Percentiles rank a stretch among this genome's conserved stretches.
phyloP scores from a whole-genome alignment of 495 filamentous ascomycete species.

The Alectoria sarmentosa region DNA sequence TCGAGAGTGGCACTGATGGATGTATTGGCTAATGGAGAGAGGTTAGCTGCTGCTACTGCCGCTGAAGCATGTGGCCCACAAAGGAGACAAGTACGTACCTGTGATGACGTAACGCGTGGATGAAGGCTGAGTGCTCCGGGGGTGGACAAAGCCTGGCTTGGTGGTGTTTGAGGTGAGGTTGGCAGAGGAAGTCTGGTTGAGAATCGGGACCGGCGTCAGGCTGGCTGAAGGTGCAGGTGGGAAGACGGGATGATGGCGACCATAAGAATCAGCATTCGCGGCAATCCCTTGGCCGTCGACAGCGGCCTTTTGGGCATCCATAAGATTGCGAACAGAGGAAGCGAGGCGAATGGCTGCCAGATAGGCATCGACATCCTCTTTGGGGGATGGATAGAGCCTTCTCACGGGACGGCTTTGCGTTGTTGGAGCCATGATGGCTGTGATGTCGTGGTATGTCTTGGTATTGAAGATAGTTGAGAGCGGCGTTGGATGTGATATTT shows the following conservation, averaged over 20 bases:
- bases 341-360: not conserved
- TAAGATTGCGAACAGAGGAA: not conserved
- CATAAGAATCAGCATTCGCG: not conserved
- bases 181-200: not conserved
- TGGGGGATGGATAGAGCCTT: not conserved
- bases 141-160: not conserved
- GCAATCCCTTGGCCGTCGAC: not conserved
- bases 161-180: not conserved
- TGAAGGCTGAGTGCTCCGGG: not conserved
- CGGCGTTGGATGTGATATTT: too few species aligned
- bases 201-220: not conserved
- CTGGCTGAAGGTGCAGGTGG: not conserved
- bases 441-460: not conserved
- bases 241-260: not conserved
- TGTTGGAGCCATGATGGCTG: not conserved
- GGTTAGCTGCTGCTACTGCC: not conserved
- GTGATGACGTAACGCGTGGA: not conserved
- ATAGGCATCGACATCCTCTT: not conserved
- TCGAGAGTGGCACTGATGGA: not conserved
- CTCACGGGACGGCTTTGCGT: not conserved
- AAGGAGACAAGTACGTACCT: not conserved
- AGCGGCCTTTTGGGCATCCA: not conserved
- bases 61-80: not conserved
- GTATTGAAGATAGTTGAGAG: not conserved
- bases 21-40: not conserved